These are phyloP conservation scores for Xylariales sp. DNA, from an alignment of 2,329 filamentous ascomycete species.

Conservation along the genomic window DNA sequence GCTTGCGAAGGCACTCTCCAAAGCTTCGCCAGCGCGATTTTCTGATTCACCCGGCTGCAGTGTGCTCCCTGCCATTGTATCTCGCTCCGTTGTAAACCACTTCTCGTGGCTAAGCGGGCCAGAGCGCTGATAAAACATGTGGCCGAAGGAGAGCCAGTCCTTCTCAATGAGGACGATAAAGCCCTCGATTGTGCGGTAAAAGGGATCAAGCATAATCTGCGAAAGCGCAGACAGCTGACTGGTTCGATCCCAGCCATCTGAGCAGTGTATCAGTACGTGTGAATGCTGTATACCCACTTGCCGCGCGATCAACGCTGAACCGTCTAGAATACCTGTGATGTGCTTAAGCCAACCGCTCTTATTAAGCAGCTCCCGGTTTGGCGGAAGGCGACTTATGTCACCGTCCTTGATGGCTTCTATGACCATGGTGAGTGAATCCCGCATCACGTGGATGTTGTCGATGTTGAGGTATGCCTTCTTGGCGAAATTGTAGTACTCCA, in stretches of 20 bases:
- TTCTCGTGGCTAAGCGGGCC: conserved; percentile 86
- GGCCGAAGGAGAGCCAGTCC: conserved; percentile 95
- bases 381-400: conserved; percentile 77
- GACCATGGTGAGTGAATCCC: conserved; percentile 81
- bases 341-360: conserved; percentile 92
- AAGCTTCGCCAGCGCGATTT: conserved; percentile 61
- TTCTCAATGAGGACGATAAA: conserved; percentile 95
- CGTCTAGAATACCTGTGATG: conserved; percentile 77
- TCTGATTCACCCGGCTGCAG: conserved; percentile 60
- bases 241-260: conserved; percentile 96
- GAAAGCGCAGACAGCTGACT: conserved; percentile 88
- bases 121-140: conserved; percentile 93
- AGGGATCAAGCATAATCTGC: conserved; percentile 91
- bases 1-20: conserved; percentile 79
- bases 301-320: conserved; percentile 76
- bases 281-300: conserved; percentile 90
- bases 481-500: conserved; percentile 93
- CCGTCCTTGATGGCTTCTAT: conserved; percentile 89
- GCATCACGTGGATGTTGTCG: conserved; percentile 98
- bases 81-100: conserved; percentile 87
- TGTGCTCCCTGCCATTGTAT: conserved; percentile 61
- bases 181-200: conserved; percentile 88
- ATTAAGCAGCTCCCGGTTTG: conserved; percentile 72
- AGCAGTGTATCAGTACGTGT: conserved; percentile 94
- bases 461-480: conserved; percentile 91